Base-by-base conservation (phyloP, 495 filamentous ascomycete genomes). In the Penicillium turbatum region DNA sequence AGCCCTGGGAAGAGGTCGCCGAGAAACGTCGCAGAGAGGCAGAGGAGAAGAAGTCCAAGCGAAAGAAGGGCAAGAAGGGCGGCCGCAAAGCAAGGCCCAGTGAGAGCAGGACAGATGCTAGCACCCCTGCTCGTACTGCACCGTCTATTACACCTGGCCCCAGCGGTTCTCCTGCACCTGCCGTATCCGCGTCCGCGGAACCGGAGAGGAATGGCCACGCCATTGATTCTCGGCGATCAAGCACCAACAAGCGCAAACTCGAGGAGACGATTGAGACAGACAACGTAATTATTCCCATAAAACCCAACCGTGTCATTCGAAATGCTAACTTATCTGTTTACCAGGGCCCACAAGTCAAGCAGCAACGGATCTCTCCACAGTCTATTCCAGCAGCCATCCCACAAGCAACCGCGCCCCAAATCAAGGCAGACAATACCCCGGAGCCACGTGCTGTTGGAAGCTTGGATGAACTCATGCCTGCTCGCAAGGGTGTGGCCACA, bases 1-100 rank as follows among this genome's bases (percentile, higher is more conserved):
- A 81, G 66, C 88, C 89, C 3, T 96, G 90, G 91, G 89, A 92
- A 69, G 81, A 82, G 48, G 76, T 82, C 13, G 64, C 80, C 62
- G 60, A 80, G 70, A 60, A 72, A 65, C 64, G 83, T 73, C 73
- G 78, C 52, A 73, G 65, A 53, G 74, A 75, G 42, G 71, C 74
- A 16, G 73, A 75, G 42, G 77, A 82, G 49, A 72, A 79, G 53
- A 76, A 74, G 59, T 63, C 68, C n/a, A 72, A 65, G 39, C 69
- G 64, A 40, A 77, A 71, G 66, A 75, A 75, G 63, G 69, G 74
- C 46, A 79, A 78, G 60, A 75, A 74, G 65, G 72, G 73, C 19
- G 60, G 60, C 41, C 65, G 67, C 41, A 66, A 68, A 64, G 65
- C 68, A 41, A 62, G 69, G 56, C 62, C 70, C 13, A 78, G 71